Base-by-base conservation (phyloP, 768 basidiomycete species). In the Russula earlei region DNA sequence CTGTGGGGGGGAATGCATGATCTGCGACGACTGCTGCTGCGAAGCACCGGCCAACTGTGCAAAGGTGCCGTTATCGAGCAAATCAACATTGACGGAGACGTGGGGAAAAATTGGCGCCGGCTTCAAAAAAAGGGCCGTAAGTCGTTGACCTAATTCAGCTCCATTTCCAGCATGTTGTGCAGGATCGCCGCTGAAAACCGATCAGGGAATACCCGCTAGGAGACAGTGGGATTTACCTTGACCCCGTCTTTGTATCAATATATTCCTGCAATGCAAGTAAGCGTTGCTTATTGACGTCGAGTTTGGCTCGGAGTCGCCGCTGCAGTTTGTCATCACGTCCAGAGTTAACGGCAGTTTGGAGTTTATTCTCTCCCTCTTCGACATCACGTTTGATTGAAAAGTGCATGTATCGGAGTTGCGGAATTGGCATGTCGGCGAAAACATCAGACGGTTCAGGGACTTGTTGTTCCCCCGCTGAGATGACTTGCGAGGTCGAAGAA, bases 61-160 rank as follows among this genome's bases (percentile, higher is more conserved):
- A 6, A 58, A 47, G 5, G 42, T 19, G 17, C 34, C 22, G 25
- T 58, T 54, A 11, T 22, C 27, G 31, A 46, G 25, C 29, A 53
- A 24, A 4, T 51, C 47, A 31, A 31, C 10, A 38, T 36, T 49
- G 25, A 31, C 34, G 12, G 56, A 24, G 15, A 44, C 47, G 12
- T 54, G 56, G 5, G 52, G 34, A 5, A 52, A 37, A n/a, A 58
- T 54, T 31, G 54, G 56, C 5, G 52, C 11, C 11, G 53, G 29
- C 36, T 58, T 58, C 3, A 52, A 31, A n/a, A 54, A 52, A 2
- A 47, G 15, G 24, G 50, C 40, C 19, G 49, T 20, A 1, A 52
- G 43, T 20, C 47, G 52, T 20, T 43, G 56, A 19, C 52, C 29
- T 31, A 31, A 54, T 33, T 25, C 3, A 25, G 40, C 2, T 15